Conservation (phyloP, 371 early-diverging fungal genomes). For the Smittium mucronatum region DNA sequence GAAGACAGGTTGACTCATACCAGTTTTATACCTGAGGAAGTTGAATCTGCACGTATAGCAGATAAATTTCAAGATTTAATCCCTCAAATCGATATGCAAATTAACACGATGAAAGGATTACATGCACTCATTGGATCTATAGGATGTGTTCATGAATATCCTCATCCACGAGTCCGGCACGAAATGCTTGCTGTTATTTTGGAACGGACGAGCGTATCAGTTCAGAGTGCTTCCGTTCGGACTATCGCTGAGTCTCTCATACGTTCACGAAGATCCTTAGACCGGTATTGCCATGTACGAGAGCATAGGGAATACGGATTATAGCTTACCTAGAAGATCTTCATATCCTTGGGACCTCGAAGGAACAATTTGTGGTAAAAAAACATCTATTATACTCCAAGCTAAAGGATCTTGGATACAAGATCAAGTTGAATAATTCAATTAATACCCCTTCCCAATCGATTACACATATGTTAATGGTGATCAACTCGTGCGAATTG, state of each 20-base stretch:
- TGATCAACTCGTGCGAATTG: neutral
- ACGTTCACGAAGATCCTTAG: neutral
- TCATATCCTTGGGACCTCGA: neutral
- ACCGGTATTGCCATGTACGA: neutral
- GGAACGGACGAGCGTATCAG: neutral
- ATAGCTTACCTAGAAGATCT: neutral
- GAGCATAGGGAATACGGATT: neutral
- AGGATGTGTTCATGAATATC: neutral
- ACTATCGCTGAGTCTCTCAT: constrained; percentile 6
- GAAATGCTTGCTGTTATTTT: neutral
- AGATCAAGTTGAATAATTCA: constrained; percentile 21
- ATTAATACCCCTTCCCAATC: constrained; percentile 6
- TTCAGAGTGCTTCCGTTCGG: neutral
- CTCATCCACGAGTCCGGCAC: neutral
- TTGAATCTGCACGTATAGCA: neutral
- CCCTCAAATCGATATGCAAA: neutral
- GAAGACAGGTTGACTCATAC: neutral
- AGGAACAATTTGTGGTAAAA: neutral
- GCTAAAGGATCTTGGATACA: neutral
- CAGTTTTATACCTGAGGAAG: neutral
- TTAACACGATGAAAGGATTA: neutral
- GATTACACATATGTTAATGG: neutral
- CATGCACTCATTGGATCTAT: constrained; percentile 7
- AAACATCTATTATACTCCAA: neutral
- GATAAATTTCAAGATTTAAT: neutral